These are phyloP conservation scores for Digitaria exilis DNA, from an alignment of 202 grass and related monocot species.

Conservation along the genomic window DNA sequence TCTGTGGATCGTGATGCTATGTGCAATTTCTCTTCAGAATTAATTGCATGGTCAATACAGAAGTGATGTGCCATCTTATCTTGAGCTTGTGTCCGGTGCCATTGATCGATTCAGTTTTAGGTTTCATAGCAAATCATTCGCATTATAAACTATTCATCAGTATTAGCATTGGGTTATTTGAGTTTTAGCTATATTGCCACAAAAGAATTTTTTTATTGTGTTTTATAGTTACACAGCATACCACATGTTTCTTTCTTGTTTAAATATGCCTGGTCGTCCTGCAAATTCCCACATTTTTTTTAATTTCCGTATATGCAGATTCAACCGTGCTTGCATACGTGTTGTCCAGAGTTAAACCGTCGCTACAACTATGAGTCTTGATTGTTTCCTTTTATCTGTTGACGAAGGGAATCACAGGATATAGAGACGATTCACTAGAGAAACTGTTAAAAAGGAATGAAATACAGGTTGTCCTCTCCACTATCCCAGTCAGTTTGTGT, in stretches of 20 bases:
- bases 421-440: constrained; percentile 92
- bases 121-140: background rate
- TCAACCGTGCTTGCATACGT: constrained; percentile 96
- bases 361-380: constrained; percentile 80
- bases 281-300: constrained; percentile 11
- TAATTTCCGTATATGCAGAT: constrained; percentile 72
- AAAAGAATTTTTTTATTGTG: background rate
- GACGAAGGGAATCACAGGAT: constrained; percentile 98
- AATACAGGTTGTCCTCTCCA: constrained; percentile 63
- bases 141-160: constrained; percentile 1
- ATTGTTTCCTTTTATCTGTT: constrained; percentile 95
- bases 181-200: background rate
- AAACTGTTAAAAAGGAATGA: constrained; percentile 99
- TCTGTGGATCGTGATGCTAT: background rate
- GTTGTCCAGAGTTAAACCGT: constrained; percentile 77
- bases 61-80: background rate
- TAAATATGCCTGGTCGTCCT: constrained; percentile 30
- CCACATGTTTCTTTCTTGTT: constrained; percentile 5
- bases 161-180: background rate
- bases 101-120: background rate
- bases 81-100: background rate
- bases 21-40: too few species aligned
- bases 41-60: background rate
- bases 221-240: background rate
- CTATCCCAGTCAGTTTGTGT: background rate